Base-by-base conservation (phyloP, 805 yeast species). In the Saturnispora bothae region DNA sequence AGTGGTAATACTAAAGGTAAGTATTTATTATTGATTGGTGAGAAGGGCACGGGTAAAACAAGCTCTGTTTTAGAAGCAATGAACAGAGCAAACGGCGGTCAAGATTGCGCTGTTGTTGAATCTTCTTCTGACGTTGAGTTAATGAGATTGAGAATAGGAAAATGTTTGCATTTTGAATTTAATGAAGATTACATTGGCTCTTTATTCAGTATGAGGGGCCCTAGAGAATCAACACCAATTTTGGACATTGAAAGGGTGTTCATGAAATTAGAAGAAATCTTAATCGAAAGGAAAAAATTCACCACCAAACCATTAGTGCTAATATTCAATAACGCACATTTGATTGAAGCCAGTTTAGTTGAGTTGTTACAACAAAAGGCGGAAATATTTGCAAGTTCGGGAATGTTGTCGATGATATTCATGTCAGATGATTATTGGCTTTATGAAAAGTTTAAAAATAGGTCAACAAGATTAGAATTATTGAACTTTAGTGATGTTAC, bases 401-500 rank as follows among this genome's bases (percentile, higher is more conserved):
- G 84, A 0, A 61, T 81, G 40, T 75, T 73, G 15, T 64, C 68
- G 0, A 72, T 82, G 58, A 64, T 83, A 10, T 82, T 83, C 63
- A 80, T 80, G 49, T 73, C 83, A 43, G 94, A 83, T 54, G 94
- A 83, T 50, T 83, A 83, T 57, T 83, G 94, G 94, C 69, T 83
- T 1, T 83, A 81, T 54, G 92, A 83, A 48, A 71, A 85, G 40
- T 61, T 83, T 45, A 79, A 78, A 49, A 68, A 68, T 39, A 61
- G 79, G 15, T 83, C 86, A 0, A 83, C 94, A 0, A 65, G 89
- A 25, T 57, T 83, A 32, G 92, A 83, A 38, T 75, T 82, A 17
- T 61, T 83, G 38, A 76, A 79, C 43, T 78, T 83, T 27, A 64
- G 73, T 34, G 83, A 83, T 51, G 68, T 83, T 41, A 60, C 63